A percentile compares a stretch with the other conserved stretches of the same genome.
phyloP scores from a whole-genome alignment of 2,329 filamentous ascomycete genomes.

The Capronia epimyces region DNA sequence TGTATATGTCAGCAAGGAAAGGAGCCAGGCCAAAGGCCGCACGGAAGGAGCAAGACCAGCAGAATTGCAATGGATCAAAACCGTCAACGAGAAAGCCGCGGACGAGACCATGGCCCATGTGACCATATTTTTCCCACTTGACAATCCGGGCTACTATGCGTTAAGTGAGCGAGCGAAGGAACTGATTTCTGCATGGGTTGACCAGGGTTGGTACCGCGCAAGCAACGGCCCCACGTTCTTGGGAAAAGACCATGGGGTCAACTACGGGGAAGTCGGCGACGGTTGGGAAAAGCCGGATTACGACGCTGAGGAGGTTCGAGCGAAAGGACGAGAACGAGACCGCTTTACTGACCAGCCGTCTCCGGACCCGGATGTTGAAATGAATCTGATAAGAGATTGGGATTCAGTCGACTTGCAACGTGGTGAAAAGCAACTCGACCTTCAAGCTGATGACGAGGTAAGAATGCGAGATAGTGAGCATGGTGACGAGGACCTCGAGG shows the following conservation, averaged over 20 bases:
- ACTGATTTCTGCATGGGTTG: slow-evolving; percentile 36
- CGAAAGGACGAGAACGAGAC: slow-evolving; percentile 21
- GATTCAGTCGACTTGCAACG: slow-evolving; percentile 14
- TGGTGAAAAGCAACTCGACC: slow-evolving; percentile 9
- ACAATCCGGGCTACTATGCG: slow-evolving; percentile 43
- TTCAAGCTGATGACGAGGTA: slow-evolving; percentile 21
- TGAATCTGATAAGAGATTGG: slow-evolving; percentile 20
- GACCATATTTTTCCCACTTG: slow-evolving; percentile 43
- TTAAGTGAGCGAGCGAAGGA: slow-evolving; percentile 38
- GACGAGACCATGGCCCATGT: slow-evolving; percentile 79
- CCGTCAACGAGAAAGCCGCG: slow-evolving; percentile 69
- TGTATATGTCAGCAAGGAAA: slow-evolving; percentile 16
- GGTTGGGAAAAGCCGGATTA: slow-evolving; percentile 27
- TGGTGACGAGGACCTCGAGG: slow-evolving; percentile 25
- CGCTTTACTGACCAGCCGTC: slow-evolving; percentile 7
- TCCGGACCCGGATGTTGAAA: slow-evolving; percentile 5
- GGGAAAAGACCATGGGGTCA: slow-evolving; percentile 11
- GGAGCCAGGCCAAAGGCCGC: slow-evolving; percentile 27
- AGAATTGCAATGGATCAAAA: slow-evolving; percentile 54
- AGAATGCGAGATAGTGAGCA: slow-evolving; percentile 24
- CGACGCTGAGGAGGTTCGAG: slow-evolving; percentile 23
- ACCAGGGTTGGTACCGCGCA: slow-evolving; percentile 27
- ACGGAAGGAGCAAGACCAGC: slow-evolving; percentile 38
- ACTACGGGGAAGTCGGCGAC: slow-evolving; percentile 21
- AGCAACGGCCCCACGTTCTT: slow-evolving; percentile 23